A percentile compares a stretch with the other conserved stretches of the same genome.
phyloP scores from a whole-genome alignment of 306 rosid species.

The Malus sylvestris region DNA sequence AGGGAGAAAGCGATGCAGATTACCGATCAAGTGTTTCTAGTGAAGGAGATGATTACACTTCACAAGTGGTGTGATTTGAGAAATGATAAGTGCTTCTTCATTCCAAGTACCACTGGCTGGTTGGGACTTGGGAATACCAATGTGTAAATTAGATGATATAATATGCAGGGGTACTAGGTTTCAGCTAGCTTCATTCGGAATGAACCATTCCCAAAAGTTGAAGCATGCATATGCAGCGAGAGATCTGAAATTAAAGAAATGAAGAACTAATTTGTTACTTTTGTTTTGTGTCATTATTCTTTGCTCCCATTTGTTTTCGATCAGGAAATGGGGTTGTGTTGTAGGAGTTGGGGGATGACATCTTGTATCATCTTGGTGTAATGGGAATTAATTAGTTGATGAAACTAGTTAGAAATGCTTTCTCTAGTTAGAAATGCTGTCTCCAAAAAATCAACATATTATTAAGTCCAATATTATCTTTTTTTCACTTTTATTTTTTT shows the following conservation, averaged over 20 bases:
- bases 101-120: neutral
- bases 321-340: neutral
- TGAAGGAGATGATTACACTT: slow-evolving; percentile 19
- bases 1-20: slow-evolving; percentile 25
- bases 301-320: neutral
- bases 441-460: too few species aligned
- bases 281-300: neutral
- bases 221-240: neutral
- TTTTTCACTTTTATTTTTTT: too few species aligned
- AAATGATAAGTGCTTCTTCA: neutral
- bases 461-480: too few species aligned
- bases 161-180: slow-evolving; percentile 1
- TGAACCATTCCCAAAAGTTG: neutral
- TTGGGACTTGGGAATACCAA: neutral
- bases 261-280: neutral
- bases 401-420: neutral
- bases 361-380: slow-evolving; percentile 4
- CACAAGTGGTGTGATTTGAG: slow-evolving; percentile 26
- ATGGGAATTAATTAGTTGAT: slow-evolving; percentile 7
- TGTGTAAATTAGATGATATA: neutral
- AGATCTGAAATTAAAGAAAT: neutral
- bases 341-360: slow-evolving; percentile 10
- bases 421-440: neutral
- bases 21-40: slow-evolving; percentile 26
- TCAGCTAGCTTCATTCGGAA: neutral